These are phyloP conservation scores for Pholiota conissans DNA, from an alignment of 768 basidiomycete species.

Conservation along the genomic window DNA sequence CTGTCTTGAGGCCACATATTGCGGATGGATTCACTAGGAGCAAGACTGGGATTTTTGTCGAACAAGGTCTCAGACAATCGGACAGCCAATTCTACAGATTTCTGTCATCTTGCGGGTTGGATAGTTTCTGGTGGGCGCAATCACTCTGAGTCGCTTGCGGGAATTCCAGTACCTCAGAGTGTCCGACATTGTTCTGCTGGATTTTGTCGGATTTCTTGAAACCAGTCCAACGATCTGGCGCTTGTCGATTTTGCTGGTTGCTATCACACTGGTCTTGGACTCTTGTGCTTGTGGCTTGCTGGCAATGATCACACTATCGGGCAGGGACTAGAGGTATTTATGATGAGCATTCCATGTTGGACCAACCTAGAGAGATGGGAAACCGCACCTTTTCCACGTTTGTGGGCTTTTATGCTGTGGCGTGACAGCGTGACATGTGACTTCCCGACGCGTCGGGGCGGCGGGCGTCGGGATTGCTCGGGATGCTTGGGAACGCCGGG, in stretches of 20 bases:
- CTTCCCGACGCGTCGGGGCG: neutral
- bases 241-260: neutral
- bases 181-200: neutral
- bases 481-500: neutral
- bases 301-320: neutral
- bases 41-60: no score
- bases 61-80: neutral
- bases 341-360: slow-evolving; percentile 1
- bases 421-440: neutral
- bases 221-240: no score
- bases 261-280: slow-evolving; percentile 4
- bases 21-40: neutral
- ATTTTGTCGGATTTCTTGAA: neutral
- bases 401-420: neutral
- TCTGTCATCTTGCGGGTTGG: neutral
- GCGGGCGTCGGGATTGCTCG: neutral
- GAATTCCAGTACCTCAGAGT: no score
- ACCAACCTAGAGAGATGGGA: neutral
- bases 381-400: neutral
- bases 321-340: neutral
- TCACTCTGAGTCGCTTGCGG: neutral
- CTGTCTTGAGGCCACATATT: neutral
- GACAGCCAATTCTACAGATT: neutral
- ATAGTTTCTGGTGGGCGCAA: neutral
- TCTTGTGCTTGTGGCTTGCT: no score